phyloP scores from a whole-genome alignment of 345 rosid genomes.

The Brassica cretica region DNA sequence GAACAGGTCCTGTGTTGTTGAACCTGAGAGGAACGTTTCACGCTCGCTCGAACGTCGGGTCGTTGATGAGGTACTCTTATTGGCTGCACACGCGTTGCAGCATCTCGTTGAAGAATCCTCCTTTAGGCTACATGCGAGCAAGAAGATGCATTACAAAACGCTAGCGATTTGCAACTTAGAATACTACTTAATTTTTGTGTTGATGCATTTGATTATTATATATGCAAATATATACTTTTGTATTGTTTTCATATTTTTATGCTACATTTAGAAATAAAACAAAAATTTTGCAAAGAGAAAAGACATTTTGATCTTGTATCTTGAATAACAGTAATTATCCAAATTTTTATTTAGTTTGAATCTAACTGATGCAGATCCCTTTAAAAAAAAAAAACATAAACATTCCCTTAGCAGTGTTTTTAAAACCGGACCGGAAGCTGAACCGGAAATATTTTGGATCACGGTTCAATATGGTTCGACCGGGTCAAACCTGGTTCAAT shows the following conservation, averaged over 20 bases:
- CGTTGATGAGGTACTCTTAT: conserved; percentile 69
- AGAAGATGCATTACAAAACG: conserved; percentile 68
- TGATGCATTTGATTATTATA: not conserved
- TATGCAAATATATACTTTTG: conserved; percentile 1
- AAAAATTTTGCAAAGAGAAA: not conserved
- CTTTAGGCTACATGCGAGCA: conserved; percentile 60
- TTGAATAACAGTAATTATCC: not conserved
- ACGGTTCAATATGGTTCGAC: too few species aligned
- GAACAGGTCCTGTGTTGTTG: conserved; percentile 52
- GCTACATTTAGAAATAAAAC: conserved; percentile 17
- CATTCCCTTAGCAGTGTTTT: not conserved
- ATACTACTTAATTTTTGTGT: not conserved
- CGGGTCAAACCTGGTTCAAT: too few species aligned
- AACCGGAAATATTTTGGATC: too few species aligned
- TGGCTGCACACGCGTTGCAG: conserved; percentile 61
- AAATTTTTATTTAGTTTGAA: not conserved
- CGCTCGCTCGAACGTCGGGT: conserved; percentile 64
- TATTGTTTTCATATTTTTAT: conserved; percentile 9
- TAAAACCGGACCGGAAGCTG: too few species aligned
- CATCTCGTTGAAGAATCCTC: conserved; percentile 63
- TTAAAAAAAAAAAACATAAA: not conserved
- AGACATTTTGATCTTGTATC: conserved; percentile 3
- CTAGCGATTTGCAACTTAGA: conserved; percentile 25
- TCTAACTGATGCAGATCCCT: not conserved
- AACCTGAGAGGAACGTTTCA: conserved; percentile 65